phyloP scores from a whole-genome alignment of 1,139 yeast genomes.

The Nadsonia starkeyi-henricii region DNA sequence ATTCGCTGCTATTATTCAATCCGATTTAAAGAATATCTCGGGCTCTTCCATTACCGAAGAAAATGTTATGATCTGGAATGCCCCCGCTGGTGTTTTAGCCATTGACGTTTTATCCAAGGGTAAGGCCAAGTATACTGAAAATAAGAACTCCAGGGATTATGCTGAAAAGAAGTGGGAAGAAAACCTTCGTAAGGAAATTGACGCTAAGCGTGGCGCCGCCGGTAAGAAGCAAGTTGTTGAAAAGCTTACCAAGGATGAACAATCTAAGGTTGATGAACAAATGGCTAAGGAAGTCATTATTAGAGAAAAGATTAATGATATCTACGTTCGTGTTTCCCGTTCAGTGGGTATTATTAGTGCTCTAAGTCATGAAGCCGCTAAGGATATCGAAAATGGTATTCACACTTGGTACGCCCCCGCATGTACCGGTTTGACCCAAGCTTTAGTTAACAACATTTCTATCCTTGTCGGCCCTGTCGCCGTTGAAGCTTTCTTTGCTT shows the following conservation, averaged over 20 bases:
- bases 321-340: slow-evolving; percentile 31
- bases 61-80: slow-evolving; percentile 50
- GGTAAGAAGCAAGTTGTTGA: slow-evolving; percentile 24
- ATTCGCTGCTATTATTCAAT: slow-evolving; percentile 27
- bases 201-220: slow-evolving; percentile 31
- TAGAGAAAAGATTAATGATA: slow-evolving; percentile 32
- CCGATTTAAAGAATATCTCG: slow-evolving; percentile 14
- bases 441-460: slow-evolving; percentile 29
- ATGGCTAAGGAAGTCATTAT: slow-evolving; percentile 43
- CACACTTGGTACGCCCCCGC: slow-evolving; percentile 60
- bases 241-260: slow-evolving; percentile 69
- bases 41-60: slow-evolving; percentile 22
- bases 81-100: slow-evolving; percentile 56
- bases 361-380: slow-evolving; percentile 32
- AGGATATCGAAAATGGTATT: slow-evolving; percentile 52
- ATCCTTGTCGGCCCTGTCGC: slow-evolving; percentile 22
- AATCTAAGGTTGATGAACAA: slow-evolving; percentile 43
- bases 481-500: slow-evolving; percentile 17
- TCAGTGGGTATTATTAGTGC: slow-evolving; percentile 41
- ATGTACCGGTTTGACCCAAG: slow-evolving; percentile 27
- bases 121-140: slow-evolving; percentile 20
- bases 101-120: slow-evolving; percentile 40
- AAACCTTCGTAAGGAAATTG: slow-evolving; percentile 58
- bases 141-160: slow-evolving; percentile 66
- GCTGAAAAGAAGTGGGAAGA: slow-evolving; percentile 89